Percentiles rank a stretch among this genome's conserved stretches.
Evolutionary conservation across 208 protist species (phyloP).

Genomic region (Leishmania major): DNA sequence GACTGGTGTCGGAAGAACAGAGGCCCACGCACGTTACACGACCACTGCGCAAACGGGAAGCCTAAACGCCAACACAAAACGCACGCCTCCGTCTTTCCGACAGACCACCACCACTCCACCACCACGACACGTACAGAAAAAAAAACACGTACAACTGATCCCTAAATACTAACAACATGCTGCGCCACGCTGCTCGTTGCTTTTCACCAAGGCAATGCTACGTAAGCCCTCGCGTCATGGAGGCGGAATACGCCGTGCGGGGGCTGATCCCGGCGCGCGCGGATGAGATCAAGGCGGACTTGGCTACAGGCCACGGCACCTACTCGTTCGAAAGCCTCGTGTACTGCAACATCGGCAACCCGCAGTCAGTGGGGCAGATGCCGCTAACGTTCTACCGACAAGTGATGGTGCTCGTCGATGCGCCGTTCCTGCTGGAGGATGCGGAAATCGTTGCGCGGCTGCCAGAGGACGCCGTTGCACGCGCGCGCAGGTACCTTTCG

Average conservation of each 20-base stretch:
- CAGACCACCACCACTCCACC: too few relatives aligned
- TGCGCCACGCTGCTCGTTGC: not conserved
- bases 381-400: slow-evolving; percentile 97
- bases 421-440: slow-evolving; percentile 75
- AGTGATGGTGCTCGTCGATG: slow-evolving; percentile 85
- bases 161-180: not conserved
- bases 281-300: slow-evolving; percentile 72
- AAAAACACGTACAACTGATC: not conserved
- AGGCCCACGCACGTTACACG: not conserved
- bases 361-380: slow-evolving; percentile 95
- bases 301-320: slow-evolving; percentile 42
- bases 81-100: too few relatives aligned
- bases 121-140: not conserved
- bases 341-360: slow-evolving; percentile 99
- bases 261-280: slow-evolving; percentile 83
- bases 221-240: slow-evolving; percentile 72
- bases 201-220: slow-evolving; percentile 3
- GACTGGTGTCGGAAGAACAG: too few relatives aligned
- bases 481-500: slow-evolving; percentile 81
- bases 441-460: slow-evolving; percentile 49
- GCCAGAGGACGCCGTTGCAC: slow-evolving; percentile 88
- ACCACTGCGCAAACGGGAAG: too few relatives aligned
- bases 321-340: slow-evolving; percentile 91
- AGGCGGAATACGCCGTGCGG: slow-evolving; percentile 90
- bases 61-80: not conserved